A percentile compares a stretch with the other conserved stretches of the same genome.
phyloP scores from a whole-genome alignment of 495 filamentous ascomycete species.

The Geoglossum glabrum region DNA sequence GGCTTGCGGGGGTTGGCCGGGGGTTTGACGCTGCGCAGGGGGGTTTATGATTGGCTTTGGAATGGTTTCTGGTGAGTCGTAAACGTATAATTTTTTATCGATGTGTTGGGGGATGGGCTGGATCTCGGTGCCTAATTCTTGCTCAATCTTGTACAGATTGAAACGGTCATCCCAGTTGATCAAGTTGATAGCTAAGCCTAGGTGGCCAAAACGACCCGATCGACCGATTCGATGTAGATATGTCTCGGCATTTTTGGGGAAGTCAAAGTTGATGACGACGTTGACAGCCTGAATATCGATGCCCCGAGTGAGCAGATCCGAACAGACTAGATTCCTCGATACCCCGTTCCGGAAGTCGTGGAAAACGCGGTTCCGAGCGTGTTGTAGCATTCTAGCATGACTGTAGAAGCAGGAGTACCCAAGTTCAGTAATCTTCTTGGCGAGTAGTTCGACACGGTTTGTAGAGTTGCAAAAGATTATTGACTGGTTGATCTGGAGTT shows the following conservation, averaged over 20 bases:
- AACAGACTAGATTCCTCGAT: conserved; percentile 94
- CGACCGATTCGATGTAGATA: conserved; percentile 97
- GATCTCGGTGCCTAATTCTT: conserved; percentile 93
- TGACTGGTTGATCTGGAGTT: conserved; percentile 98
- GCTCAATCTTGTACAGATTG: conserved; percentile 97
- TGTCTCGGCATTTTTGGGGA: conserved; percentile 97
- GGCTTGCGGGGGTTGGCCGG: neutral
- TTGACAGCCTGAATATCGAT: conserved; percentile 99
- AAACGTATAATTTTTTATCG: conserved; percentile 96
- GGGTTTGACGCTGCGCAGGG: conserved; percentile 5
- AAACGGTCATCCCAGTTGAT: conserved; percentile 99
- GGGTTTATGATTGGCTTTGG: conserved; percentile 48
- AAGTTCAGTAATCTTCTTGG: conserved; percentile 97
- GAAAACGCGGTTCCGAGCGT: conserved; percentile 92
- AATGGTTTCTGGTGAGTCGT: conserved; percentile 87
- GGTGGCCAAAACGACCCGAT: conserved; percentile 89
- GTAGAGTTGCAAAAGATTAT: conserved; percentile 99
- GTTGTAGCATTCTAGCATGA: conserved; percentile 95
- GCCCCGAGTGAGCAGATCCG: conserved; percentile 89
- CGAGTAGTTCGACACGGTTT: conserved; percentile 88
- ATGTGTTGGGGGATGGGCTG: conserved; percentile 84
- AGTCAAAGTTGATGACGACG: conserved; percentile 99
- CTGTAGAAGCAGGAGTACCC: conserved; percentile 99
- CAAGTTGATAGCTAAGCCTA: conserved; percentile 94
- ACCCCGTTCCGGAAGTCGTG: conserved; percentile 97